Evolutionary conservation across 1,139 yeast genomes (phyloP), one percentile per base, ranked within the genome.

Genomic region (Debaryomyces sp.): DNA sequence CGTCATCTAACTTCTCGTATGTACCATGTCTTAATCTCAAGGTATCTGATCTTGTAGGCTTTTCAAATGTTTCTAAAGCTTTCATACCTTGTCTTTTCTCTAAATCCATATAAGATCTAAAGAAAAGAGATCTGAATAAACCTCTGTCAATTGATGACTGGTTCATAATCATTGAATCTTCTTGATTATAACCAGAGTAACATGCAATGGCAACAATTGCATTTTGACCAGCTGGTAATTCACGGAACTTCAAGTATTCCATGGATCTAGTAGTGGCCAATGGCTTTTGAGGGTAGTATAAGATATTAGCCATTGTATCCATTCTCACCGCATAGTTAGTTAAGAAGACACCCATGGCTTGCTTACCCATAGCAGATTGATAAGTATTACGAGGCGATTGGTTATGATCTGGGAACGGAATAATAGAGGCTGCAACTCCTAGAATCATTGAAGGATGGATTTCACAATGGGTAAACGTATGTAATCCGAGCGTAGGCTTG

Each of bases 281-380:
- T n/a, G 99, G 99, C 69, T 94, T 95, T 69, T 94, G 99, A 41
- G 99, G 99, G 63, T 94, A 94, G 66, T 95, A 95, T 58, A 94
- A 79, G 62, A 94, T 92, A 62, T 94, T 94, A 13, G 99, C 97
- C 99, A 95, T 94, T 4, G 99, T 94, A 71, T 94, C 99, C 99
- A 94, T 94, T 75, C 99, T 89, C 45, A 92, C 97, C 48, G 88
- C 82, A 67, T 94, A 95, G 65, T 94, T 94, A 5, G 99, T 94
- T 63, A 94, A 80, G 70, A 90, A 92, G n/a, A 95, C 99, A 66
- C 99, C 99, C 99, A 94, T 94, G 51, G 99, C 99, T 75, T 94
- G 99, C 72, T 94, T 94, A 84, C 99, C 99, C 99, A 94, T 94
- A 55, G 99, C 99, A 66, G 97, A 91, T 76, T 94, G 99, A 73